phyloP scores from a whole-genome alignment of 108 stramenopile species.

The Pseudonitzschia pungens region DNA sequence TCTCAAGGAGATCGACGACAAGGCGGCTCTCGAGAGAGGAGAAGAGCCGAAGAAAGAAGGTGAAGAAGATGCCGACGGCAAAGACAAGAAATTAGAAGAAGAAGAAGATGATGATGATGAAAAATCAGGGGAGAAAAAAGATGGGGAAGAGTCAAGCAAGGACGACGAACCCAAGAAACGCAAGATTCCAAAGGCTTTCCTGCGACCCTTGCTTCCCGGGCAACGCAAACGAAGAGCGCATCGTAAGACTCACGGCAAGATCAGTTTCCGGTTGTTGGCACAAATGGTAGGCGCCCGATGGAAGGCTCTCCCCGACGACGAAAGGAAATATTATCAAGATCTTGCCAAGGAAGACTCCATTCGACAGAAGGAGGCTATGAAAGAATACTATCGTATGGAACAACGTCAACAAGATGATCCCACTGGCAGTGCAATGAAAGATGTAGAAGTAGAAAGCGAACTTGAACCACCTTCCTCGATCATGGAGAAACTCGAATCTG shows the following conservation, averaged over 20 bases:
- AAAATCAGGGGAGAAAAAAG: neutral
- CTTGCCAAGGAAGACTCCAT: slow-evolving; percentile 54
- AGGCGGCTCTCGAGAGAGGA: slow-evolving; percentile 15
- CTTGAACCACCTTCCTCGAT: neutral
- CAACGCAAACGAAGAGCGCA: slow-evolving; percentile 55
- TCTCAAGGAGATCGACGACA: slow-evolving; percentile 49
- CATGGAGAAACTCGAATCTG: neutral
- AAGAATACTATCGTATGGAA: slow-evolving; percentile 46
- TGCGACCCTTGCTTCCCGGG: slow-evolving; percentile 44
- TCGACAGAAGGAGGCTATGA: slow-evolving; percentile 57
- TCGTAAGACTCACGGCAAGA: slow-evolving; percentile 66
- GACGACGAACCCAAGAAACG: slow-evolving; percentile 8
- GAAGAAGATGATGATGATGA: neutral
- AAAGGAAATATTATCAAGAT: slow-evolving; percentile 48
- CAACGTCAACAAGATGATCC: slow-evolving; percentile 13
- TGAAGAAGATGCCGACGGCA: slow-evolving; percentile 14
- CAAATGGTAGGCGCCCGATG: slow-evolving; percentile 56
- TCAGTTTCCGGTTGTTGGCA: slow-evolving; percentile 52
- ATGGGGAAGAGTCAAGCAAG: neutral
- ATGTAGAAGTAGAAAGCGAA: neutral
- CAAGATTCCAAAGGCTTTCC: slow-evolving; percentile 38
- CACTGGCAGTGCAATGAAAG: neutral
- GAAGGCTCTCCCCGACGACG: slow-evolving; percentile 49
- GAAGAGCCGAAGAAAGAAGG: slow-evolving; percentile 20
- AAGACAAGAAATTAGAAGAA: neutral